These are phyloP conservation scores for Arthrobotrys sinensis DNA, from an alignment of 2,329 filamentous ascomycete species.

Conservation along the genomic window DNA sequence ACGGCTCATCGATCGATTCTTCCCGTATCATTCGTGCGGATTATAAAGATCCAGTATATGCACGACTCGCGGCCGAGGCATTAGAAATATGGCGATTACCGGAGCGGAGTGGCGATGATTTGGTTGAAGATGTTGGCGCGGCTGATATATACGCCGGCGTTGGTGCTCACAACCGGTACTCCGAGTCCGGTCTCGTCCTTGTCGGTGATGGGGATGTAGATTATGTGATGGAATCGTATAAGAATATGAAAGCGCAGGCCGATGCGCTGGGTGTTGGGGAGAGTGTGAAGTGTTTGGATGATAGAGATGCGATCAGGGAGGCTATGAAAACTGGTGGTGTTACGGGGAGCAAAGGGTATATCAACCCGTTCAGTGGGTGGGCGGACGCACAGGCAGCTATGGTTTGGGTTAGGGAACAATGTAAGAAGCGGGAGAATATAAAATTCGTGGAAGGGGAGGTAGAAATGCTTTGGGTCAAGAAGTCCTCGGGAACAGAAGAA, in stretches of 20 bases:
- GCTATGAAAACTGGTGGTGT: conserved; percentile 71
- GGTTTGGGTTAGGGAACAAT: conserved; percentile 74
- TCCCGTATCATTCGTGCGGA: conserved; percentile 79
- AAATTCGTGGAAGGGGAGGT: conserved; percentile 70
- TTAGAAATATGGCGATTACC: conserved; percentile 76
- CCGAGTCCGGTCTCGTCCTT: conserved; percentile 78
- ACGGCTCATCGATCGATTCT: conserved; percentile 76
- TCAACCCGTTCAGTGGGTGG: conserved; percentile 84
- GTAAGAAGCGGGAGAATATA: conserved; percentile 67
- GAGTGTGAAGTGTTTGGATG: conserved; percentile 68
- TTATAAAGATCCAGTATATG: conserved; percentile 85
- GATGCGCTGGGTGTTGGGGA: conserved; percentile 66
- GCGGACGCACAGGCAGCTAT: conserved; percentile 82
- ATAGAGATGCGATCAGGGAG: conserved; percentile 69
- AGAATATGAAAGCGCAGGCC: conserved; percentile 74
- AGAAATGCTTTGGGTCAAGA: conserved; percentile 68
- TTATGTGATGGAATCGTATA: conserved; percentile 75
- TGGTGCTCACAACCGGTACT: conserved; percentile 78
- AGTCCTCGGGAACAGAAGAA: conserved; percentile 66
- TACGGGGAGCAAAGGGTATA: conserved; percentile 78
- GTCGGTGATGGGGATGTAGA: conserved; percentile 72
- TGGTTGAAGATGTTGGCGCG: neutral
- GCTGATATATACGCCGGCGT: conserved; percentile 69
- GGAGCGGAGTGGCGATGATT: conserved; percentile 61
- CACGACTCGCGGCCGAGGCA: conserved; percentile 79